These are phyloP conservation scores for Pichia deserticola DNA, from an alignment of 805 yeast species.

Conservation along the genomic window DNA sequence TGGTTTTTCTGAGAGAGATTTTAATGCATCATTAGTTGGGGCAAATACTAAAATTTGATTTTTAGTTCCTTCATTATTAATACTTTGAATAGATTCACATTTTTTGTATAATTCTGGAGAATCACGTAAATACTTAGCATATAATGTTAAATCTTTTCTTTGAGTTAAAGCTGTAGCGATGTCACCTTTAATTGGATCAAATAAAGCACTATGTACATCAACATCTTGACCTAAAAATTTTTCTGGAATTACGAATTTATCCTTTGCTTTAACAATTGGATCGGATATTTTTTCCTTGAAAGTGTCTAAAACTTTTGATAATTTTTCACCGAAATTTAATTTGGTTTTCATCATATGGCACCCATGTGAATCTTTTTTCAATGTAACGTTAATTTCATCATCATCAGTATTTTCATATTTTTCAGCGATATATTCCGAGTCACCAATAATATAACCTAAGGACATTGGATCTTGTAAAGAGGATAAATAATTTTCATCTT, in stretches of 20 bases:
- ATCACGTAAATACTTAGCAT: constrained; percentile 67
- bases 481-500: background rate
- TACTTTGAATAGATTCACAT: constrained; percentile 33
- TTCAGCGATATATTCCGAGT: background rate
- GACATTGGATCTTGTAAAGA: background rate
- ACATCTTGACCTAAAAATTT: constrained; percentile 2
- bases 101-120: constrained; percentile 40
- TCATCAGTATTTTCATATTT: background rate
- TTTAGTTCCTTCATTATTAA: background rate
- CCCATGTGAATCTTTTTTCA: constrained; percentile 2
- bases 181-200: constrained; percentile 22
- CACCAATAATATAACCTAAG: constrained; percentile 6
- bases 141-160: constrained; percentile 43
- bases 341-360: constrained; percentile 3
- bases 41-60: constrained; percentile 51
- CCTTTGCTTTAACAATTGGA: constrained; percentile 3
- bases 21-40: constrained; percentile 60
- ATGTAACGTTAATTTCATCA: background rate
- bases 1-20: constrained; percentile 49
- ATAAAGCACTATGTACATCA: constrained; percentile 13
- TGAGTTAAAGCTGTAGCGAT: constrained; percentile 35
- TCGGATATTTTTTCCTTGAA: constrained; percentile 4
- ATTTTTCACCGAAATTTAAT: background rate
- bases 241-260: constrained; percentile 11
- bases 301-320: constrained; percentile 3